Conservation (phyloP, 257 asterid genomes). For the Gentiana macrophylla region DNA sequence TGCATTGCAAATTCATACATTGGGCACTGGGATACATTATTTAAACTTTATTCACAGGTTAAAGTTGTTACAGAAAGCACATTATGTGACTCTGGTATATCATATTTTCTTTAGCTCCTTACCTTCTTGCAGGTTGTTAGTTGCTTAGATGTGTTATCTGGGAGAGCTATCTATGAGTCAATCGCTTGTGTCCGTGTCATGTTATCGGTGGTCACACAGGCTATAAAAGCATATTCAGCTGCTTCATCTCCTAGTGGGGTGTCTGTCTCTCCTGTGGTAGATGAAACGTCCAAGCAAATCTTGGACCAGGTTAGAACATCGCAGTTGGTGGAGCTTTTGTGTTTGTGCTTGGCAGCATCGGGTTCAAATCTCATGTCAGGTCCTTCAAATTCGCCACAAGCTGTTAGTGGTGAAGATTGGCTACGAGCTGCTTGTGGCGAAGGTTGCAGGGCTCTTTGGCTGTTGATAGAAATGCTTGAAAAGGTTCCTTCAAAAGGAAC, state of each 20-base stretch:
- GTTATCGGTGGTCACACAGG: slow-evolving; percentile 61
- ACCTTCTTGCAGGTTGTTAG: slow-evolving; percentile 48
- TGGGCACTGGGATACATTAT: slow-evolving; percentile 65
- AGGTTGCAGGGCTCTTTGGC: slow-evolving; percentile 83
- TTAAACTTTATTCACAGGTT: slow-evolving; percentile 77
- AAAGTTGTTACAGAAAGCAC: slow-evolving; percentile 14
- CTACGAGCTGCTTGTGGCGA: slow-evolving; percentile 94
- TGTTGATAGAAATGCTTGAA: slow-evolving; percentile 68
- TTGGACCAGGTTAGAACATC: slow-evolving; percentile 67
- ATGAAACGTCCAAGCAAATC: slow-evolving; percentile 46
- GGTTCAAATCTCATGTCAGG: slow-evolving; percentile 85
- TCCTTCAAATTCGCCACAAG: slow-evolving; percentile 72
- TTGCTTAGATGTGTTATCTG: slow-evolving; percentile 54
- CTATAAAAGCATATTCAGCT: slow-evolving; percentile 50
- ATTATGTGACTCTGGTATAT: slow-evolving; percentile 10
- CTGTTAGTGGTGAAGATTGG: slow-evolving; percentile 73
- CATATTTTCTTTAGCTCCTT: slow-evolving; percentile 12
- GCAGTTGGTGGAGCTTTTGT: slow-evolving; percentile 45
- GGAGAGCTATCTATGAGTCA: slow-evolving; percentile 67
- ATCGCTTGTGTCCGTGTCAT: slow-evolving; percentile 75
- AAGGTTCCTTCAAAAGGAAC: slow-evolving; percentile 39
- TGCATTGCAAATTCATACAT: slow-evolving; percentile 41
- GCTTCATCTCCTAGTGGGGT: slow-evolving; percentile 35
- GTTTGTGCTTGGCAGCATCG: slow-evolving; percentile 75
- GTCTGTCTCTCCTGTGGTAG: slow-evolving; percentile 29